Conservation (phyloP, 345 rosid genomes). For the Toxicodendron radicans region DNA sequence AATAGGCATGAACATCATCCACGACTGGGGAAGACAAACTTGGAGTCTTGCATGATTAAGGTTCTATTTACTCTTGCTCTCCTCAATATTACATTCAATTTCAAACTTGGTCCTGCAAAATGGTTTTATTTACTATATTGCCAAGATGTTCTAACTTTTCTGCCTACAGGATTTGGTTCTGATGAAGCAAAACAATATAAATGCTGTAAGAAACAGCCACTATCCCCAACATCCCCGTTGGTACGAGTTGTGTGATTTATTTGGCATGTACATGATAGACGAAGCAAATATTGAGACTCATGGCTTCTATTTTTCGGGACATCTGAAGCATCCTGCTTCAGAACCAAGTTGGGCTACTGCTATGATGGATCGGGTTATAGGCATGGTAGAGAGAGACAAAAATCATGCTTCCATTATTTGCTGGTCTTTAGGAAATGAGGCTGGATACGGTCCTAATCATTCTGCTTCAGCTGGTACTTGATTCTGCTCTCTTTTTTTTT, state of each 20-base stretch:
- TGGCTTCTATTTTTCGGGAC: conserved; percentile 71
- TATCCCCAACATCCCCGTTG: conserved; percentile 99
- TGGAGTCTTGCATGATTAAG: conserved; percentile 98
- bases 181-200: conserved; percentile 93
- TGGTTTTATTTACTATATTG: conserved; percentile 7
- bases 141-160: conserved; percentile 11
- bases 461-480: conserved; percentile 85
- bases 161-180: conserved; percentile 77
- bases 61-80: conserved; percentile 34
- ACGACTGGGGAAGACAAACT: conserved; percentile 90
- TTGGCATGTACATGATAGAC: conserved; percentile 98
- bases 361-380: conserved; percentile 91
- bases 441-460: conserved; percentile 97
- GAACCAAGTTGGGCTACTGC: conserved; percentile 93
- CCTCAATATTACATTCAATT: conserved; percentile 17
- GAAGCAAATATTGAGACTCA: conserved; percentile 99
- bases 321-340: conserved; percentile 84
- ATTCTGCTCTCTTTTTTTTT: conserved; percentile 16
- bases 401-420: conserved; percentile 87
- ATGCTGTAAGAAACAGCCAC: conserved; percentile 97
- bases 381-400: conserved; percentile 99
- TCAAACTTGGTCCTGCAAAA: conserved; percentile 15
- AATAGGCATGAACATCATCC: conserved; percentile 99
- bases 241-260: conserved; percentile 94
- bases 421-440: conserved; percentile 97